Percentiles rank a stretch among this genome's conserved stretches.
phyloP scores from a whole-genome alignment of 208 protist species.

The Trypanosoma grayi region DNA sequence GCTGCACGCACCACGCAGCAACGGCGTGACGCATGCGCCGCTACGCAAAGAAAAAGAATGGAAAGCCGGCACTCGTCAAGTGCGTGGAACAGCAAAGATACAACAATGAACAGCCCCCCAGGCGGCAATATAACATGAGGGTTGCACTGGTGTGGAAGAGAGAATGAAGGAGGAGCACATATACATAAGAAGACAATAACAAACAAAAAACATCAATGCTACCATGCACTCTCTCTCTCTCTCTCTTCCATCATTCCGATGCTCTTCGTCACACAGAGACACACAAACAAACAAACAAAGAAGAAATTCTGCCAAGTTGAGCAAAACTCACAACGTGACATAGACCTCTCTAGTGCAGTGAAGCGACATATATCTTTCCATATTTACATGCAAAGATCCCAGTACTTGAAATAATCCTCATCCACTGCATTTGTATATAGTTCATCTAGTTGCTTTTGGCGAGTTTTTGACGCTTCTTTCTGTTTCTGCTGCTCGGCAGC shows the following conservation, averaged over 20 bases:
- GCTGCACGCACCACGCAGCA: not conserved
- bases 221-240: too few species aligned
- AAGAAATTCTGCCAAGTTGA: conserved; percentile 25
- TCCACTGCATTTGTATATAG: conserved; percentile 87
- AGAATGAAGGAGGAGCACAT: conserved; percentile 4
- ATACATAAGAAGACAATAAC: conserved; percentile 26
- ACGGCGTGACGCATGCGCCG: not conserved
- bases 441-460: conserved; percentile 60
- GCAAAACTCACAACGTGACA: conserved; percentile 4
- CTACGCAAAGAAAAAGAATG: conserved; percentile 8
- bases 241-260: too few species aligned
- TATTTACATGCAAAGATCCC: conserved; percentile 72
- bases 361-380: not conserved
- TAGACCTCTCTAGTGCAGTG: too few species aligned
- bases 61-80: too few species aligned
- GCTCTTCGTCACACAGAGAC: too few species aligned
- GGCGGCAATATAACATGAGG: too few species aligned
- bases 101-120: too few species aligned
- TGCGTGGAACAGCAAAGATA: conserved; percentile 14
- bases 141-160: not conserved
- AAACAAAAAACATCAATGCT: not conserved
- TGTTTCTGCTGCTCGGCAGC: conserved; percentile 68
- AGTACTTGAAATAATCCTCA: conserved; percentile 93
- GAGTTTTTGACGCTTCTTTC: conserved; percentile 37
- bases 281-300: conserved; percentile 4